A percentile compares a stretch with the other conserved stretches of the same genome.
phyloP scores from a whole-genome alignment of 345 rosid genomes.

The Laguncularia racemosa region DNA sequence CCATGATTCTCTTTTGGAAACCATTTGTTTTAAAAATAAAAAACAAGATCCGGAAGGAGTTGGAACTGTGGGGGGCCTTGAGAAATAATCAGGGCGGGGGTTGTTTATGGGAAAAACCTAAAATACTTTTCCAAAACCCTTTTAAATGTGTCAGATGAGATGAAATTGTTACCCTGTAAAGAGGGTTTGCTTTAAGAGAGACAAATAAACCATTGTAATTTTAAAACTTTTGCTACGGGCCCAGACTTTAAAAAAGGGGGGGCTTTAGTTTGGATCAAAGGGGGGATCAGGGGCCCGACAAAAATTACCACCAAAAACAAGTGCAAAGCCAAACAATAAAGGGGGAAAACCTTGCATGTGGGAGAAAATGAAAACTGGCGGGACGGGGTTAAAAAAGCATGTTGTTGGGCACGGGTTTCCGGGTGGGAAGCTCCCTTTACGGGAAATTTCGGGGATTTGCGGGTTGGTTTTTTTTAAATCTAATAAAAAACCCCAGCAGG shows the following conservation, averaged over 20 bases:
- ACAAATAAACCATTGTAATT: background rate
- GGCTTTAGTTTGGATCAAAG: conserved; percentile 92
- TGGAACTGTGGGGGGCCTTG: too few relatives aligned
- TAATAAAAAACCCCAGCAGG: conserved; percentile 42
- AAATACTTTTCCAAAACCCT: too few relatives aligned
- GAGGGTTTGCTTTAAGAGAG: too few relatives aligned
- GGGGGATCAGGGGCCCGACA: conserved; percentile 98
- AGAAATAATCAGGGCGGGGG: too few relatives aligned
- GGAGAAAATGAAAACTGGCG: conserved; percentile 30
- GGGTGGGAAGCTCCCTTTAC: conserved; percentile 23
- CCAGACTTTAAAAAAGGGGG: conserved; percentile 87
- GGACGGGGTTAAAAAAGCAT: conserved; percentile 6
- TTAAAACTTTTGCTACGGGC: conserved; percentile 36
- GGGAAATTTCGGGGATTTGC: conserved; percentile 19
- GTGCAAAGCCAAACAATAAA: conserved; percentile 20
- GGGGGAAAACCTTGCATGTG: conserved; percentile 7
- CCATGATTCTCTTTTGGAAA: too few relatives aligned
- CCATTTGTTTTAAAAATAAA: too few relatives aligned
- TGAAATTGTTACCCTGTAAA: too few relatives aligned
- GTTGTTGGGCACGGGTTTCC: conserved; percentile 24
- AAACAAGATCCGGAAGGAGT: too few relatives aligned
- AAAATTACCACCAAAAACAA: conserved; percentile 55
- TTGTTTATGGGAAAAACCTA: too few relatives aligned
- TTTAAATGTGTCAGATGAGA: too few relatives aligned
- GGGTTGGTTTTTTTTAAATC: conserved; percentile 29